phyloP scores from a whole-genome alignment of 768 basidiomycete genomes.

The Leccinum variicolor region DNA sequence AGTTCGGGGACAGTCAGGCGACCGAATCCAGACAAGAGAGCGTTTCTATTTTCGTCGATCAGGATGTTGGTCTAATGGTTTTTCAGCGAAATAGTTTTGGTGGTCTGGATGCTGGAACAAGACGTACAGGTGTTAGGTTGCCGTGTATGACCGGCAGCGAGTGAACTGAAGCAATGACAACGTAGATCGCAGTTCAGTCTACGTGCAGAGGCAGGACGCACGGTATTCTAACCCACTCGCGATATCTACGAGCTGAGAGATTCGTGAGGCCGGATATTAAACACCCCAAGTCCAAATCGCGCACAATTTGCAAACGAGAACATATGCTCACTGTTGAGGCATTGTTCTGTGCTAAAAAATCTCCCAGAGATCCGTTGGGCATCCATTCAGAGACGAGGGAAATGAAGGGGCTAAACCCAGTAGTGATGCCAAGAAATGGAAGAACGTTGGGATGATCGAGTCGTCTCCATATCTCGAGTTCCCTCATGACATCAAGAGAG shows the following conservation, averaged over 20 bases:
- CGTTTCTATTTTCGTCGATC: conserved; percentile 7
- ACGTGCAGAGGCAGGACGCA: background rate
- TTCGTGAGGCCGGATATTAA: background rate
- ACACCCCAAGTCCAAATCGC: background rate
- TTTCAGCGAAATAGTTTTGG: background rate
- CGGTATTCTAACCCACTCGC: conserved; percentile 14
- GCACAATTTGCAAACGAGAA: conserved; percentile 8
- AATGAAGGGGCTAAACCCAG: conserved; percentile 4
- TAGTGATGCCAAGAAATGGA: conserved; percentile 16
- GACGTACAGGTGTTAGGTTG: conserved; percentile 12
- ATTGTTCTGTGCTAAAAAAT: conserved; percentile 4
- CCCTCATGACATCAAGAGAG: conserved; percentile 5
- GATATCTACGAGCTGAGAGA: conserved; percentile 12
- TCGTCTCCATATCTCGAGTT: conserved; percentile 16
- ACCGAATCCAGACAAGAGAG: conserved; percentile 10
- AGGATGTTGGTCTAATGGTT: conserved; percentile 12
- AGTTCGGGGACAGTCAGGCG: conserved; percentile 10
- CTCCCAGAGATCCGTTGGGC: conserved; percentile 3
- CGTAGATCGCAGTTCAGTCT: background rate
- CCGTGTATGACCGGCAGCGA: conserved; percentile 16
- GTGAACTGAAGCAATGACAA: conserved; percentile 1
- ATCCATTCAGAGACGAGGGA: conserved; percentile 15
- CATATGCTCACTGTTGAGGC: background rate
- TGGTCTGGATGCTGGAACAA: background rate
- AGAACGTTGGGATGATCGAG: conserved; percentile 16